A percentile compares a stretch with the other conserved stretches of the same genome.
Evolutionary conservation across 2,329 filamentous ascomycete genomes (phyloP).

Genomic region (Hirsutella rhossiliensis): DNA sequence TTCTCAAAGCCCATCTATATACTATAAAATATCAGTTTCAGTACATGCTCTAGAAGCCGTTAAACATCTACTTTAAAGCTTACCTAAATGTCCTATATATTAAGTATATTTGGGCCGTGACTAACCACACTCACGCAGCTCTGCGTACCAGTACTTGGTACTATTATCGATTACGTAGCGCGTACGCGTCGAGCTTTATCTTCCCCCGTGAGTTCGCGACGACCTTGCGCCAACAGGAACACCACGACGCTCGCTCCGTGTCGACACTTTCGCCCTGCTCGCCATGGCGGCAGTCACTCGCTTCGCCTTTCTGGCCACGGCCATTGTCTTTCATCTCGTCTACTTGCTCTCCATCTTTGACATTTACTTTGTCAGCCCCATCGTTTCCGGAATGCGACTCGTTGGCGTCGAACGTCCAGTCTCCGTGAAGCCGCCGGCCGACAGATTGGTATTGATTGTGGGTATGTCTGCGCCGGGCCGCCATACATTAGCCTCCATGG

Average conservation of each 20-base stretch:
- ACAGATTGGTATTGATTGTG: conserved; percentile 85
- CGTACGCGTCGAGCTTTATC: neutral
- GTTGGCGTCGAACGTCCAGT: conserved; percentile 55
- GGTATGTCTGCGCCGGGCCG: conserved; percentile 50
- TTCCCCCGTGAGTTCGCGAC: neutral
- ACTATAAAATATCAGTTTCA: neutral
- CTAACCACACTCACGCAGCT: too few relatives aligned
- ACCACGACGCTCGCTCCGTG: neutral
- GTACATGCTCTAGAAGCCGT: neutral
- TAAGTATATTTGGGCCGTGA: neutral
- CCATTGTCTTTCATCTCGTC: conserved; percentile 82
- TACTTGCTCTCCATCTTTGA: conserved; percentile 97
- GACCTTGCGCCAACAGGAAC: neutral
- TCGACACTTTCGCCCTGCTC: neutral
- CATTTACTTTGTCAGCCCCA: conserved; percentile 96
- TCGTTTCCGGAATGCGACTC: conserved; percentile 88
- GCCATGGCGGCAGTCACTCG: conserved; percentile 48
- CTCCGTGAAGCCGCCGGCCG: conserved; percentile 60
- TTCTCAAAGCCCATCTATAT: neutral
- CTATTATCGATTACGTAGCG: neutral
- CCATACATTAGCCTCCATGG: too few relatives aligned
- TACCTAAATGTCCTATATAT: neutral
- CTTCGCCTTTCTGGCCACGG: conserved; percentile 75
- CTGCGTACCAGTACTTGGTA: neutral
- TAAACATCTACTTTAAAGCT: neutral